A percentile compares a stretch with the other conserved stretches of the same genome.
phyloP scores from a whole-genome alignment of 768 basidiomycete species.

The Tricholoma furcatifolium region DNA sequence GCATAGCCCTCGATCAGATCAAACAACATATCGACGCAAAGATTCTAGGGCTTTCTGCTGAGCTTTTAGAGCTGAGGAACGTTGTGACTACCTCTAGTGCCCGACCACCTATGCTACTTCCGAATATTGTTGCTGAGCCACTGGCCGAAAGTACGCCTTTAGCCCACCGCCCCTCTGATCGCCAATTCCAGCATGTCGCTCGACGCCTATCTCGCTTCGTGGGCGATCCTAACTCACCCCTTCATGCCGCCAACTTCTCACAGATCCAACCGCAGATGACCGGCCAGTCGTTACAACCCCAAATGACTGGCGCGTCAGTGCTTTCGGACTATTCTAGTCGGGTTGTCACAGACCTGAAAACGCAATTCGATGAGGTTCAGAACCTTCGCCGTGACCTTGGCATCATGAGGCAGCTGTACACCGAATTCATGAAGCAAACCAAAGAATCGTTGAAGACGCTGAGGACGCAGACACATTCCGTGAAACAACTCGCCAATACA shows the following conservation, averaged over 20 bases:
- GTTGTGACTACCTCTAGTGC: conserved; percentile 51
- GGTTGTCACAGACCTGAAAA: conserved; percentile 80
- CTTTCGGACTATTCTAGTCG: conserved; percentile 71
- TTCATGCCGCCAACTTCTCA: conserved; percentile 20
- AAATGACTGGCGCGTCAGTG: conserved; percentile 74
- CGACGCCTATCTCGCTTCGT: conserved; percentile 74
- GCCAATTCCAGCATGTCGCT: conserved; percentile 71
- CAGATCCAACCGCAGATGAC: conserved; percentile 62
- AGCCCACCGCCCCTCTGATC: conserved; percentile 68
- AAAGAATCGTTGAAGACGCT: conserved; percentile 80
- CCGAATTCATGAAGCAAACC: conserved; percentile 89
- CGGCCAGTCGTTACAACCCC: conserved; percentile 66
- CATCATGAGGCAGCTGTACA: conserved; percentile 91
- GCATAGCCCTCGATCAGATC: conserved; percentile 91
- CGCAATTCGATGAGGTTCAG: conserved; percentile 94
- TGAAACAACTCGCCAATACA: conserved; percentile 81
- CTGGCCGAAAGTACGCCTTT: conserved; percentile 67
- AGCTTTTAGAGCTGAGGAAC: conserved; percentile 84
- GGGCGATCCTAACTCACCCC: conserved; percentile 37
- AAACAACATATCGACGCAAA: conserved; percentile 97
- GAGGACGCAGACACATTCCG: conserved; percentile 81
- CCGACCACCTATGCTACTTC: conserved; percentile 47
- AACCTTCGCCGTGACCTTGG: conserved; percentile 91
- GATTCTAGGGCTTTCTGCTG: conserved; percentile 79
- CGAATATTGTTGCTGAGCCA: conserved; percentile 51